phyloP scores from a whole-genome alignment of 768 basidiomycete species.

The Boletus subparvulus region DNA sequence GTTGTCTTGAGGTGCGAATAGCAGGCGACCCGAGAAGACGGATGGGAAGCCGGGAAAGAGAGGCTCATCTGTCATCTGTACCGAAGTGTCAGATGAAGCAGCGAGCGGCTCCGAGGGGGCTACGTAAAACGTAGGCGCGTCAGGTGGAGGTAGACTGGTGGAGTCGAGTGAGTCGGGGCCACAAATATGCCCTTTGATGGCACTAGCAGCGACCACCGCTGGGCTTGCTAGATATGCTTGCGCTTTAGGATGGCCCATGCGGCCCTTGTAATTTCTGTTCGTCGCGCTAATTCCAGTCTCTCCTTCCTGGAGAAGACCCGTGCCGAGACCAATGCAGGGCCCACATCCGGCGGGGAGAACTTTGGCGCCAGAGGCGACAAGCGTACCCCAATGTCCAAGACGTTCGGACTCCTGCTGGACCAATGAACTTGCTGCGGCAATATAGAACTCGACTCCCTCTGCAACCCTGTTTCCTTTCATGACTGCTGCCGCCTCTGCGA shows the following conservation, averaged over 20 bases:
- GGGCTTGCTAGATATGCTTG: slow-evolving; percentile 95
- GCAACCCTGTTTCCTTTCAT: slow-evolving; percentile 80
- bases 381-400: slow-evolving; percentile 83
- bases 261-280: slow-evolving; percentile 98
- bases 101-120: slow-evolving; percentile 32
- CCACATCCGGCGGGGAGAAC: slow-evolving; percentile 95
- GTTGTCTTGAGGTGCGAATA: slow-evolving; percentile 96
- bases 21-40: slow-evolving; percentile 76
- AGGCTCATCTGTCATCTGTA: slow-evolving; percentile 47
- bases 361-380: slow-evolving; percentile 88
- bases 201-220: slow-evolving; percentile 95
- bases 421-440: slow-evolving; percentile 89
- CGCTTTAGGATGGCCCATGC: slow-evolving; percentile 96
- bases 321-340: slow-evolving; percentile 95
- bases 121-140: slow-evolving; percentile 59
- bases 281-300: slow-evolving; percentile 97
- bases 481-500: slow-evolving; percentile 90
- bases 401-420: slow-evolving; percentile 90
- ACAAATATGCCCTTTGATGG: slow-evolving; percentile 87
- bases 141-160: slow-evolving; percentile 46
- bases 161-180: slow-evolving; percentile 71
- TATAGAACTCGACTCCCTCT: slow-evolving; percentile 92
- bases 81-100: slow-evolving; percentile 30
- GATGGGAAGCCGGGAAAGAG: slow-evolving; percentile 82
- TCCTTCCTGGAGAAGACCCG: slow-evolving; percentile 90